Conservation (phyloP, 2,329 filamentous ascomycete genomes). For the Trichophaea hybrida region DNA sequence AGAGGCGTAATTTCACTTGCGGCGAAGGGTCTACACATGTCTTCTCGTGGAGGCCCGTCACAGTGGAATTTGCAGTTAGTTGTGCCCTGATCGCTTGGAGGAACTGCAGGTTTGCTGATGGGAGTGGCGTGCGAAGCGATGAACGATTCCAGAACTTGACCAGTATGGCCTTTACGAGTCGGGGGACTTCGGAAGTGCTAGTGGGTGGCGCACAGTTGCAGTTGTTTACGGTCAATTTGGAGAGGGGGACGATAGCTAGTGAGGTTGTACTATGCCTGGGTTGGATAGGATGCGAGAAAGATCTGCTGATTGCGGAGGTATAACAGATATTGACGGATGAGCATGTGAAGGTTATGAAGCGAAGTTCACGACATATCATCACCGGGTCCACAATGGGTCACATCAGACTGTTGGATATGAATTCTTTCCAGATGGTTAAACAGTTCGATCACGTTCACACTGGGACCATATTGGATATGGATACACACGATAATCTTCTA, state of each 20-base stretch:
- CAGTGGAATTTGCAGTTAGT: conserved; percentile 74
- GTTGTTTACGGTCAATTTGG: conserved; percentile 64
- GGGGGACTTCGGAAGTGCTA: conserved; percentile 67
- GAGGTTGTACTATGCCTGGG: conserved; percentile 35
- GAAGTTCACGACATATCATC: conserved; percentile 71
- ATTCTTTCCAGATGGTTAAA: conserved; percentile 63
- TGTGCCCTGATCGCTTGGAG: conserved; percentile 2
- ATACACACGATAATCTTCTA: conserved; percentile 85
- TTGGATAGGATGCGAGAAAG: background rate
- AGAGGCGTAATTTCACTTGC: conserved; percentile 80
- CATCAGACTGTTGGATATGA: conserved; percentile 73
- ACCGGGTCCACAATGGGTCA: conserved; percentile 71
- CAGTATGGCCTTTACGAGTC: conserved; percentile 92
- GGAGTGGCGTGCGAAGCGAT: conserved; percentile 36
- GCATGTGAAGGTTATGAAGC: conserved; percentile 84
- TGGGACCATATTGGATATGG: conserved; percentile 87
- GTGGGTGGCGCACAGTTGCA: conserved; percentile 67
- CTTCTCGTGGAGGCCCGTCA: conserved; percentile 63
- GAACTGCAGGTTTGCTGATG: conserved; percentile 1
- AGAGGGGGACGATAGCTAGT: conserved; percentile 58
- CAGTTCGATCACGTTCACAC: conserved; percentile 74
- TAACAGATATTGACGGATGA: conserved; percentile 51
- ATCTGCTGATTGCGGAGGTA: background rate
- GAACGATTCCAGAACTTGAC: conserved; percentile 70
- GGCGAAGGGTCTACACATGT: conserved; percentile 71